These are phyloP conservation scores for Fraxinus xanthoxyloides DNA, from an alignment of 305 asterid species.

Conservation along the genomic window DNA sequence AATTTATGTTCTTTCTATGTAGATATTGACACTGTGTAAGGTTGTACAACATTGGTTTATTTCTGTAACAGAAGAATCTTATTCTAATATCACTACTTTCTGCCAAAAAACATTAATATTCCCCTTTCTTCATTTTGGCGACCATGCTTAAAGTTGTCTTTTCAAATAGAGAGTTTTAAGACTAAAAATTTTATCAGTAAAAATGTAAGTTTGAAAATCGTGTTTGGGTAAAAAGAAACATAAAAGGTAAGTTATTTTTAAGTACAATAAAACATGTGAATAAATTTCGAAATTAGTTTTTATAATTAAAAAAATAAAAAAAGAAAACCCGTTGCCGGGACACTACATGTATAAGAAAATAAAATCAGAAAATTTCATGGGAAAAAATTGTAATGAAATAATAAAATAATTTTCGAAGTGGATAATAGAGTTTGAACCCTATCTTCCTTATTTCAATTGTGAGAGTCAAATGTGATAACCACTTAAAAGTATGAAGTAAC, in stretches of 20 bases:
- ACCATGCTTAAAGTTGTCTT: not conserved
- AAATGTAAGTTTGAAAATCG: not conserved
- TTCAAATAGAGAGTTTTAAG: not conserved
- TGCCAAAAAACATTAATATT: not conserved
- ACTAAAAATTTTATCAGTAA: not conserved
- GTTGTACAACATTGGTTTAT: not conserved
- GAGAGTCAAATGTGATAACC: not conserved
- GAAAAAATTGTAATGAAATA: not conserved
- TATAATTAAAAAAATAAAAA: too few species aligned
- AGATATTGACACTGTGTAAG: not conserved
- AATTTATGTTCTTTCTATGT: not conserved
- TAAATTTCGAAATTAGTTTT: not conserved
- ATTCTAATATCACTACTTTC: not conserved
- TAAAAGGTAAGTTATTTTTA: not conserved
- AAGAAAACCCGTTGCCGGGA: not conserved
- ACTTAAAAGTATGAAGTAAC: not conserved
- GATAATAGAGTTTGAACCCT: not conserved
- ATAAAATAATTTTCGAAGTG: not conserved
- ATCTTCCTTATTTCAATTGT: not conserved
- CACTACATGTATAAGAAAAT: not conserved
- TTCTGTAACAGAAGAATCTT: not conserved
- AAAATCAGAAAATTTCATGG: not conserved
- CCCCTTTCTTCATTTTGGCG: not conserved
- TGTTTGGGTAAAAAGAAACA: not conserved
- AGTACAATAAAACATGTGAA: not conserved